These are phyloP conservation scores for Boletellus emodensis DNA, from an alignment of 768 basidiomycete genomes.

Conservation along the genomic window DNA sequence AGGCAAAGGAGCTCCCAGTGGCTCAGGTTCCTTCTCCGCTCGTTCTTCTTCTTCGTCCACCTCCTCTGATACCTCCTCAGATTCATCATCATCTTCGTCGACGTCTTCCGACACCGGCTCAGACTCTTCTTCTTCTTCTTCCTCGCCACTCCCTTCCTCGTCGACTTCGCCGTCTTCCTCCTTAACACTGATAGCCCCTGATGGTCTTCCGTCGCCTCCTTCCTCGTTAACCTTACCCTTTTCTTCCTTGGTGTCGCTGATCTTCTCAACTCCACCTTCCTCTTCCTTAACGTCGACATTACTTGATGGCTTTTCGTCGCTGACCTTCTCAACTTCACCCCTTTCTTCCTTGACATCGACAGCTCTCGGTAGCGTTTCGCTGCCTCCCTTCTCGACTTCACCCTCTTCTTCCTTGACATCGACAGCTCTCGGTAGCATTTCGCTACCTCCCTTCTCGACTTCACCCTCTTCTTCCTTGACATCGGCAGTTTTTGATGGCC, in stretches of 20 bases:
- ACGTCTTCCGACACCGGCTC: conserved; percentile 24
- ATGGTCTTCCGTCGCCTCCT: background rate
- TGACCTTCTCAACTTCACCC: too few species aligned
- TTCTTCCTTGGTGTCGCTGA: too few species aligned
- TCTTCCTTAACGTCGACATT: too few species aligned
- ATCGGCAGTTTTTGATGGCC: conserved; percentile 14
- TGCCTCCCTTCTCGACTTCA: too few species aligned
- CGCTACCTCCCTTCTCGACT: too few species aligned
- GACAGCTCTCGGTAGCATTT: conserved; percentile 2
- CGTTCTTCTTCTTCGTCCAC: conserved; percentile 7
- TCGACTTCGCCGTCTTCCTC: conserved; percentile 22
- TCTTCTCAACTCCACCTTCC: too few species aligned
- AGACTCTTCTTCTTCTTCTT: conserved; percentile 15
- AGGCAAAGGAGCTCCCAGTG: conserved; percentile 15
- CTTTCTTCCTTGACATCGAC: too few species aligned
- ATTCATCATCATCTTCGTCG: conserved; percentile 24
- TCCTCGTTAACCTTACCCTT: conserved; percentile 17
- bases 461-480: conserved; percentile 25
- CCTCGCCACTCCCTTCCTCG: background rate
- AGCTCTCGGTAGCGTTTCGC: too few species aligned
- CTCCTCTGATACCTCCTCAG: conserved; percentile 11
- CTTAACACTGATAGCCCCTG: background rate
- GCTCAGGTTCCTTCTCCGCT: conserved; percentile 23
- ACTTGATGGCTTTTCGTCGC: too few species aligned
- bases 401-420: conserved; percentile 29